Base-by-base conservation (phyloP, 495 filamentous ascomycete genomes). In the Evernia prunastri region DNA sequence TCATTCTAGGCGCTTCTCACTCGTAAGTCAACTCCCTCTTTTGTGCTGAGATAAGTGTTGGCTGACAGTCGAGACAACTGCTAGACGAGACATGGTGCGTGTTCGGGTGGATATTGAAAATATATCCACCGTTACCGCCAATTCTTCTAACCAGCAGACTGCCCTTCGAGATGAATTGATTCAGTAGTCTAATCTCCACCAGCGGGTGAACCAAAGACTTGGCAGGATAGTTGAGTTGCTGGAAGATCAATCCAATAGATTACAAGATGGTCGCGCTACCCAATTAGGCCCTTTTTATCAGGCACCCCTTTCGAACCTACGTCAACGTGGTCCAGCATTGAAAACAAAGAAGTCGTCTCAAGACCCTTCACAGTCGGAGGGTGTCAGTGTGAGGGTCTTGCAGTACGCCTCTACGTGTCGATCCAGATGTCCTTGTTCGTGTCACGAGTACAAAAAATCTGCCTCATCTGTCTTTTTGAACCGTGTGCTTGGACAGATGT, bases 1-100 rank as follows among this genome's bases (percentile, higher is more conserved):
- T 72, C 47, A 45, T 72, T n/a, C 66, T 72, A 5, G 69, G 69
- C 12, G 70, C 67, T 18, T 69, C 63, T 39, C 61, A 69, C 51
- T 72, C 69, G 4, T 15, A 51, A 2, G 42, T n/a, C 3, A 45
- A 23, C 42, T 5, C 42, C 12, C 12, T 37, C 36, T 37, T 12
- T 37, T 37, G 36, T 37, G 36, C 12, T 37, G 36, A 37, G 6
- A 37, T 37, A 12, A 37, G 36, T 37, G 36, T 37, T 12, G 36
- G 36, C 36, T 37, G 36, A 37, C 6, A 7, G 9, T 45, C 42
- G 42, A 45, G 42, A n/a, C 4, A 45, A 45, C 20, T 20, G 42
- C 13, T n/a, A 45, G 42, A 31, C 53, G 53, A 17, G 62, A 64
- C 23, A 59, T 59, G 62, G 27, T 59, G 56, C 62, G 62, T 25